Evolutionary conservation across 2,329 filamentous ascomycete genomes (phyloP).

Genomic region (Tolypocladium nubicola): DNA sequence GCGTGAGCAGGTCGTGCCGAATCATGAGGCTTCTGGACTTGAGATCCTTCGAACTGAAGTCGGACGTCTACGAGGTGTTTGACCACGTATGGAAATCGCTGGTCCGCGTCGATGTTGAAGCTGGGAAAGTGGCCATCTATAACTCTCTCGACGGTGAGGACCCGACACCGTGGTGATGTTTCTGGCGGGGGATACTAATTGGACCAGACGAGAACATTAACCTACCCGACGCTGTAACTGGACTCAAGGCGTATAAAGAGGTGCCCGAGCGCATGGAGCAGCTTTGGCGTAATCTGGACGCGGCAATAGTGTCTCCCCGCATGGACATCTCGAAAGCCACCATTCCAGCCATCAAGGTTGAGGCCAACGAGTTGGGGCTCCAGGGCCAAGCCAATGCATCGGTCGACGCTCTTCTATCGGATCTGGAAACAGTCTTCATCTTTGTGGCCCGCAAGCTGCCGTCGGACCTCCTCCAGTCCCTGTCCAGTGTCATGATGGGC

Average conservation of each 20-base stretch:
- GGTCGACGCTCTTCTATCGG: constrained; percentile 40
- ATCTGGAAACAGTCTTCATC: constrained; percentile 39
- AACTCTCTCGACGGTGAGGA: constrained; percentile 37
- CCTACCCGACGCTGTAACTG: constrained; percentile 43
- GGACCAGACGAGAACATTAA: constrained; percentile 37
- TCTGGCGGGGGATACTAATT: constrained; percentile 7
- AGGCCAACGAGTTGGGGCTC: constrained; percentile 31
- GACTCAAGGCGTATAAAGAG: constrained; percentile 48
- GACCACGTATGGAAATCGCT: constrained; percentile 61
- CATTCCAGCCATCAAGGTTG: constrained; percentile 28
- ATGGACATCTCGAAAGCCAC: constrained; percentile 30
- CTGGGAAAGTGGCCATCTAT: constrained; percentile 44
- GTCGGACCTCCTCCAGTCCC: constrained; percentile 40
- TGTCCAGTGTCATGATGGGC: constrained; percentile 63
- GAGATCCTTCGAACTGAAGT: constrained; percentile 55
- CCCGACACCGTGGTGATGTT: background rate
- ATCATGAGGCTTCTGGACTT: constrained; percentile 55
- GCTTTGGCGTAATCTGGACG: constrained; percentile 53
- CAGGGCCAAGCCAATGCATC: constrained; percentile 31
- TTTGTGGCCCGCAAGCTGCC: constrained; percentile 45
- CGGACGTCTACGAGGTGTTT: constrained; percentile 55
- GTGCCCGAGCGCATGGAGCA: constrained; percentile 47
- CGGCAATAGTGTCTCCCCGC: constrained; percentile 49
- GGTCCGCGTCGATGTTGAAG: constrained; percentile 49
- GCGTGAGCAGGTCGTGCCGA: constrained; percentile 49